A percentile compares a stretch with the other conserved stretches of the same genome.
These are phyloP conservation scores for Cadophora gregata DNA, from an alignment of 2,329 filamentous ascomycete species.

Conservation along the genomic window DNA sequence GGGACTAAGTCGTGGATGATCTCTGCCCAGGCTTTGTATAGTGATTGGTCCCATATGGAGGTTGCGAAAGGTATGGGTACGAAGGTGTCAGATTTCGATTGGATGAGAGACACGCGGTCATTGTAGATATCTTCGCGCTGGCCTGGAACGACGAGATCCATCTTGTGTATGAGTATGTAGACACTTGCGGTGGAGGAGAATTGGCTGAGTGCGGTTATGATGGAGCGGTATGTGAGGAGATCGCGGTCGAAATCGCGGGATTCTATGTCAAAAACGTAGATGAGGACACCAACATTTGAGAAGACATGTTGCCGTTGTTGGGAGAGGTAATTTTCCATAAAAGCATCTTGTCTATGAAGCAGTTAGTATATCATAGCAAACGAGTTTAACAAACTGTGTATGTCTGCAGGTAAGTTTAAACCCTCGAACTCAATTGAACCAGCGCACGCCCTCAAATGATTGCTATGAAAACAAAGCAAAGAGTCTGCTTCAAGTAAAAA, in stretches of 20 bases:
- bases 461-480: background rate
- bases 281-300: slow-evolving; percentile 92
- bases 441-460: background rate
- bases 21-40: slow-evolving; percentile 98
- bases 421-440: background rate
- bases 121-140: slow-evolving; percentile 84
- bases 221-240: slow-evolving; percentile 87
- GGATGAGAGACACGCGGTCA: slow-evolving; percentile 78
- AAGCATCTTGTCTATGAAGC: slow-evolving; percentile 83
- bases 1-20: slow-evolving; percentile 99
- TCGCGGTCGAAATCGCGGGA: slow-evolving; percentile 93
- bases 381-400: background rate
- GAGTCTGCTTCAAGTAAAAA: background rate
- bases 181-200: slow-evolving; percentile 82
- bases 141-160: slow-evolving; percentile 88
- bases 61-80: slow-evolving; percentile 89
- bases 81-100: slow-evolving; percentile 75
- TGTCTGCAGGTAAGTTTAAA: background rate
- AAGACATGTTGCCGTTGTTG: slow-evolving; percentile 97
- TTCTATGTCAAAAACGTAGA: slow-evolving; percentile 99
- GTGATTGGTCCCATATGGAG: slow-evolving; percentile 97
- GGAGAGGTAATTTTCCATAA: slow-evolving; percentile 97
- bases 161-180: slow-evolving; percentile 97
- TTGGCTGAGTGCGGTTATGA: slow-evolving; percentile 86
- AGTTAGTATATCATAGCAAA: slow-evolving; percentile 31